Evolutionary conservation across 495 filamentous ascomycete genomes (phyloP).

Genomic region (Daldinia caldariorum): DNA sequence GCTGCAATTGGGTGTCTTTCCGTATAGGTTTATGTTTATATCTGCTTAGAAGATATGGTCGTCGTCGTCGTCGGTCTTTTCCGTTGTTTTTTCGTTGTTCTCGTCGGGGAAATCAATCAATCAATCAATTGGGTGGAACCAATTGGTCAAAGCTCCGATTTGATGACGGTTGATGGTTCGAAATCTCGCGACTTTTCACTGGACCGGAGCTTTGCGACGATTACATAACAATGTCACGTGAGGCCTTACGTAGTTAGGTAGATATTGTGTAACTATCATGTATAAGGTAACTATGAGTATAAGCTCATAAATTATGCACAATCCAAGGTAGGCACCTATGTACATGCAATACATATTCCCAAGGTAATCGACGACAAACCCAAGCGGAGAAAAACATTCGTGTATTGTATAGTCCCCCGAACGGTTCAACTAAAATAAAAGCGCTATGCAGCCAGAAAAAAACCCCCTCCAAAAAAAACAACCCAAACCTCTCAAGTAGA

Average conservation of each 20-base stretch:
- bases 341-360: too few relatives aligned
- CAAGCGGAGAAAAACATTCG: neutral
- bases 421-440: constrained; percentile 6
- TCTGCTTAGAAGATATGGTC: too few relatives aligned
- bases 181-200: neutral
- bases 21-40: too few relatives aligned
- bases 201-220: neutral
- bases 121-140: neutral
- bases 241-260: neutral
- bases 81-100: neutral
- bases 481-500: constrained; percentile 10
- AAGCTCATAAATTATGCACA: too few relatives aligned
- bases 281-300: too few relatives aligned
- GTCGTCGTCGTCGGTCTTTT: neutral
- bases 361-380: neutral
- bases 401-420: constrained; percentile 1
- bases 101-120: neutral
- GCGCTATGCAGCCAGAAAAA: constrained; percentile 38
- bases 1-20: neutral
- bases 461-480: too few relatives aligned
- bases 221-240: neutral
- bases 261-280: neutral
- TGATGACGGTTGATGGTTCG: neutral
- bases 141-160: constrained; percentile 18
- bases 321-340: too few relatives aligned